phyloP scores from a whole-genome alignment of 305 asterid genomes.

The Rubia peregrina region DNA sequence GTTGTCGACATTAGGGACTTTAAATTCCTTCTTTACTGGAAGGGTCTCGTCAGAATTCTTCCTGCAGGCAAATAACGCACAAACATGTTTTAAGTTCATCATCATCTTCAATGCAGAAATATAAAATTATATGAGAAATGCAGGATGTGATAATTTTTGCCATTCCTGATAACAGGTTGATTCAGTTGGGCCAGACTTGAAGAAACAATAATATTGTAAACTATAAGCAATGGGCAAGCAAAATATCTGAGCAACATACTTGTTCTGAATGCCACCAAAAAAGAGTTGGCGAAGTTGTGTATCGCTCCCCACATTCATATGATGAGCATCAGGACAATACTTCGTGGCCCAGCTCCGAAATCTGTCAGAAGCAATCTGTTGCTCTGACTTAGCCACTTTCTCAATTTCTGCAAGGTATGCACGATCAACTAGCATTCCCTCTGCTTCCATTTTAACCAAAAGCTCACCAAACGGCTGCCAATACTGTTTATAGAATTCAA shows the following conservation, averaged over 20 bases:
- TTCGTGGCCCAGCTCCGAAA: constrained; percentile 94
- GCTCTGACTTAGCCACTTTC: constrained; percentile 81
- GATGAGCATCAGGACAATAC: constrained; percentile 69
- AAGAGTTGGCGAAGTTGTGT: constrained; percentile 80
- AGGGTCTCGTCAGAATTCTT: constrained; percentile 57
- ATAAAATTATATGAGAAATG: background rate
- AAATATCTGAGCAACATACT: constrained; percentile 30
- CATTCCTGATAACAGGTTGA: background rate
- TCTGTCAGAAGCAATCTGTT: constrained; percentile 70
- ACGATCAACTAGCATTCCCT: constrained; percentile 93
- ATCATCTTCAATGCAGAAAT: background rate
- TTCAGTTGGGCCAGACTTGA: background rate
- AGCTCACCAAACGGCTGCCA: constrained; percentile 91
- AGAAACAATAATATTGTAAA: background rate
- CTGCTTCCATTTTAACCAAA: constrained; percentile 86
- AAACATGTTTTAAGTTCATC: constrained; percentile 7
- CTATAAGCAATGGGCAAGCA: background rate
- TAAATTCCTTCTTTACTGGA: constrained; percentile 61
- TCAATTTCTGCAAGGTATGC: constrained; percentile 86
- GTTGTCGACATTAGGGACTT: constrained; percentile 64
- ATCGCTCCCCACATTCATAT: constrained; percentile 97
- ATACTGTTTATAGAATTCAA: constrained; percentile 59
- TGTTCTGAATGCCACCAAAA: constrained; percentile 86
- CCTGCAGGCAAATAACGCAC: constrained; percentile 36
- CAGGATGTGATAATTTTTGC: background rate